Evolutionary conservation across 2,329 filamentous ascomycete genomes (phyloP), one percentile per base, ranked within the genome.

Genomic region (Shiraia sp.): DNA sequence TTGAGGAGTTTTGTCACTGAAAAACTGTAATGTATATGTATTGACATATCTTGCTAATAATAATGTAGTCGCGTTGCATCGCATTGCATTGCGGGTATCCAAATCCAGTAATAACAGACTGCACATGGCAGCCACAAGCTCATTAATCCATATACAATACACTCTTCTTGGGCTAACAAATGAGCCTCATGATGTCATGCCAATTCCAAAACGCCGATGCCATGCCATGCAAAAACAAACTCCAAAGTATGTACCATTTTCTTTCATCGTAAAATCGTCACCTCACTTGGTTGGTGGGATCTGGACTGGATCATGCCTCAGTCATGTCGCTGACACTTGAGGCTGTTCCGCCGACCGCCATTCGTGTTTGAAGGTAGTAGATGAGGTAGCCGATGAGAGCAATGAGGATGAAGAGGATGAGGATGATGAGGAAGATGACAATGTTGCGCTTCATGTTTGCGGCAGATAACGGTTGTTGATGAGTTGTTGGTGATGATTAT

Each of bases 391-490:
- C 75, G 62, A 77, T 74, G 19, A 74, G 57, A 22, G 71, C 72
- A 37, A 77, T 72, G 36, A 77, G 66, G 57, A 77, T 67, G 68
- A 78, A 76, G 57, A 78, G 75, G 62, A 77, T 71, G 55, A 78
- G 69, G 62, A 78, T 72, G 63, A 78, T 77, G 56, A 76, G 65
- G 64, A 75, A 75, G 66, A 78, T 75, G 67, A 75, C 74, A 51
- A 78, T 66, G 65, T 78, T 78, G 65, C 74, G 73, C 63, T 75
- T 66, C 75, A 78, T 78, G 32, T 36, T 72, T 47, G 44, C 35
- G 40, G 32, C 36, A 26, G 37, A 10, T 19, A 13, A 16, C 10
- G 24, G 6, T 17, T 31, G 31, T 37, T 16, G 42, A 35, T 25
- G 36, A 15, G 19, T 24, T 29, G 16, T 42, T 22, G 17, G 23